phyloP scores from a whole-genome alignment of 441 rosid genomes.

The Mallotus repandus region DNA sequence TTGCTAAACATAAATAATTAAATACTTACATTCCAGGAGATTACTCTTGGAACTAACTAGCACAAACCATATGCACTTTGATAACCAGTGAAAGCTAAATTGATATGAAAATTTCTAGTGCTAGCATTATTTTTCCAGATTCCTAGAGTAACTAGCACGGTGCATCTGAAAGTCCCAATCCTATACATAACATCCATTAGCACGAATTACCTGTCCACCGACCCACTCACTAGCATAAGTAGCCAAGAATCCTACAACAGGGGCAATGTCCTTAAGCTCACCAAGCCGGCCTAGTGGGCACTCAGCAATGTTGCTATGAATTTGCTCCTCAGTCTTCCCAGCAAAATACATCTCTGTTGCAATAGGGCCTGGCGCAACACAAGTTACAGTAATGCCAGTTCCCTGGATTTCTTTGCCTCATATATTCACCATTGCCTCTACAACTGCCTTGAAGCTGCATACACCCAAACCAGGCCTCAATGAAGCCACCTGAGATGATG shows the following conservation, averaged over 20 bases:
- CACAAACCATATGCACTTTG: neutral
- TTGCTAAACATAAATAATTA: too few relatives aligned
- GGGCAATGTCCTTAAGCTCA: slow-evolving; percentile 51
- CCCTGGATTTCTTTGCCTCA: slow-evolving; percentile 77
- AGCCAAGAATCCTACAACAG: slow-evolving; percentile 72
- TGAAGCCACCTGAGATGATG: slow-evolving; percentile 51
- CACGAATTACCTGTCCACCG: slow-evolving; percentile 44
- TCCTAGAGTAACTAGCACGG: too few relatives aligned
- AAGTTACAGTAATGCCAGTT: slow-evolving; percentile 64
- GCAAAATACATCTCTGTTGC: slow-evolving; percentile 72
- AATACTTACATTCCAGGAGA: too few relatives aligned
- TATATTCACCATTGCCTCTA: slow-evolving; percentile 65
- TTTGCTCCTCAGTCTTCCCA: slow-evolving; percentile 60
- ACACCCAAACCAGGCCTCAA: slow-evolving; percentile 50
- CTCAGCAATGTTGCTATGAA: slow-evolving; percentile 40
- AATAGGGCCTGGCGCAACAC: slow-evolving; percentile 75
- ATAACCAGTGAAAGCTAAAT: too few relatives aligned
- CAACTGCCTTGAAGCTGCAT: slow-evolving; percentile 70
- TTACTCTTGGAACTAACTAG: too few relatives aligned
- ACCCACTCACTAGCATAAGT: slow-evolving; percentile 77
- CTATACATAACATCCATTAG: slow-evolving; percentile 22
- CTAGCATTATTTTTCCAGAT: neutral
- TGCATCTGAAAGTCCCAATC: neutral
- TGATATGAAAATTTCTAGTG: too few relatives aligned
- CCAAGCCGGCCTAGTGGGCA: slow-evolving; percentile 63